Base-by-base conservation (phyloP, 192 early-diverging fungal species). In the Oehlia diaphana region DNA sequence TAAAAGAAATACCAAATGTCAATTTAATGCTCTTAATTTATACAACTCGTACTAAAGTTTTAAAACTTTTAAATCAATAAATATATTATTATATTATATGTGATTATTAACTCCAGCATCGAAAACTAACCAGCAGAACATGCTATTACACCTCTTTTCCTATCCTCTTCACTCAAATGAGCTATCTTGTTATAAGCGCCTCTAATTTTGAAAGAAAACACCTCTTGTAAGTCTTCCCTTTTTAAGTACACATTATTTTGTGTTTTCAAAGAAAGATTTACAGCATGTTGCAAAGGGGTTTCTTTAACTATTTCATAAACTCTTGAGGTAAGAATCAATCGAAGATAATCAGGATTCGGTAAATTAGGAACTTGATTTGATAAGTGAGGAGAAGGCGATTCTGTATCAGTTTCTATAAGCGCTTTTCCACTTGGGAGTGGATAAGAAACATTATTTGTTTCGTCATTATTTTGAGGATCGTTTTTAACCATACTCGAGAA, bases 201-300 rank as follows among this genome's bases (percentile, higher is more conserved):
- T 31, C 98, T 92, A 80, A 96, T 92, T 89, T 99, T 99, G 91
- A 99, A 99, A 14, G 94, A 96, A 79, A 99, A 99, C 31, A 98
- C 96, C 16, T 95, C 92, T 78, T 98, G 96, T 71, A 98, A 88
- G 85, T 99, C 98, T 81, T 99, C 98, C 63, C 98, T 92, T 84
- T 99, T 99, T 50, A 99, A 80, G 23, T 87, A 90, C 68, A 99
- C 87, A 21, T 85, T 87, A 85, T 94, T 94, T 1, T 84, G 78
- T 62, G 89, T 71, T n/a, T 92, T 90, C 16, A 85, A 64, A 13
- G 94, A 95, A 75, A 99, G 88, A 79, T 97, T 97, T 72, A 87
- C 80, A 9, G 98, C 97, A 8, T 88, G 83, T 49, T 92, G 91
- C 31, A 99, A 88, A 9, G 98, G 97, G 0, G 97, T 94, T 82